Percentiles rank a stretch among this genome's conserved stretches.
Evolutionary conservation across 371 early-diverging fungal genomes (phyloP).

Genomic region (Mortierella sp.): DNA sequence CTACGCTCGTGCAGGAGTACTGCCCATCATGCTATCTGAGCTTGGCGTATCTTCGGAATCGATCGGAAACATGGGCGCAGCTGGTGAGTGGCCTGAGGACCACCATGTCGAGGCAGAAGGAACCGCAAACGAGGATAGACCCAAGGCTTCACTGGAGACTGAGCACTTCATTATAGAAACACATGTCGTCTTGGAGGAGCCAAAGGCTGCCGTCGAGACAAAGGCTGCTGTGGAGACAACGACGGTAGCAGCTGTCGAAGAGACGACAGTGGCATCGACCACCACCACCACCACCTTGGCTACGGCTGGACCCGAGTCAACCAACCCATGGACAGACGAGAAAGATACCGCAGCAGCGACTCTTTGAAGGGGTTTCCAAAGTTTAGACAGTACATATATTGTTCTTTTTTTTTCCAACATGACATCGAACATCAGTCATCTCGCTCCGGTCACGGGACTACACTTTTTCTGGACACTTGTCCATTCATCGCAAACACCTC

Average conservation of each 20-base stretch:
- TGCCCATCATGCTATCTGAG: conserved; percentile 53
- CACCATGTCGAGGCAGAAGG: conserved; percentile 11
- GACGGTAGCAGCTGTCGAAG: conserved; percentile 13
- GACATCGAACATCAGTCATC: background rate
- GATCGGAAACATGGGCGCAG: conserved; percentile 46
- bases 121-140: conserved; percentile 11
- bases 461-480: no score
- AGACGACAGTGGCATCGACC: conserved; percentile 15
- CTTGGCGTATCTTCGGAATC: conserved; percentile 51
- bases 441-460: no score
- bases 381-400: no score
- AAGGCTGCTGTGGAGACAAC: conserved; percentile 11
- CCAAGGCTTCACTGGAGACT: conserved; percentile 20
- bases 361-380: no score
- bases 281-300: conserved; percentile 49
- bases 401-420: no score
- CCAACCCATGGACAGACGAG: conserved; percentile 35
- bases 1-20: conserved; percentile 77
- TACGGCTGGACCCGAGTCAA: conserved; percentile 44
- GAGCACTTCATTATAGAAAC: conserved; percentile 1
- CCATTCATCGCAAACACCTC: background rate
- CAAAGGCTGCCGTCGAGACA: conserved; percentile 3
- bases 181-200: no score
- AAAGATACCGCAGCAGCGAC: conserved; percentile 11
- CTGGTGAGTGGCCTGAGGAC: conserved; percentile 36